Percentiles rank a stretch among this genome's conserved stretches.
Conservation (phyloP, 495 filamentous ascomycete genomes). For the Penicillium cosmopolitanum region DNA sequence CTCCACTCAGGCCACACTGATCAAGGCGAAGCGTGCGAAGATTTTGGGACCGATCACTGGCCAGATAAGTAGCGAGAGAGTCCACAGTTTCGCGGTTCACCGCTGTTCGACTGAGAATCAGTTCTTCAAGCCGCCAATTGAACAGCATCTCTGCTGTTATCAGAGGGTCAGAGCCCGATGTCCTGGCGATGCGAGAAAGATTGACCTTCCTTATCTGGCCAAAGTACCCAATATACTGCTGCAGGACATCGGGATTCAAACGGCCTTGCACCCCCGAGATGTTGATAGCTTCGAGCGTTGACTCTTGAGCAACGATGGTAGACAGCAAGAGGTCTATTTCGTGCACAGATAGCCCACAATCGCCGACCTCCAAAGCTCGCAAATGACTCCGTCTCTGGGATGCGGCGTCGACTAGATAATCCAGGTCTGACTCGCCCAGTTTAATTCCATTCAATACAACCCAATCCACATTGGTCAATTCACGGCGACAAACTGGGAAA, state of each 20-base stretch:
- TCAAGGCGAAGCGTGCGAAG: conserved; percentile 74
- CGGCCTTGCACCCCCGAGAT: conserved; percentile 77
- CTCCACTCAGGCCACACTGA: conserved; percentile 78
- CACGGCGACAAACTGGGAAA: conserved; percentile 72
- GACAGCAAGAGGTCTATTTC: conserved; percentile 50
- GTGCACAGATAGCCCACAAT: conserved; percentile 68
- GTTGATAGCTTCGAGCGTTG: conserved; percentile 75
- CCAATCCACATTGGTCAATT: conserved; percentile 78
- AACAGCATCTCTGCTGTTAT: conserved; percentile 68
- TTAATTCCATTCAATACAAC: conserved; percentile 81
- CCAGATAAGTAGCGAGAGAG: conserved; percentile 66
- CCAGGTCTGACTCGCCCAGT: conserved; percentile 79
- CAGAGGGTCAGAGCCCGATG: conserved; percentile 64
- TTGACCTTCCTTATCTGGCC: conserved; percentile 73
- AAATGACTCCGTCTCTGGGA: conserved; percentile 67
- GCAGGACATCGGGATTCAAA: conserved; percentile 64
- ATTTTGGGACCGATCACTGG: conserved; percentile 62
- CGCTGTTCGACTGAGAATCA: conserved; percentile 67
- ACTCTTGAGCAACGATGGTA: conserved; percentile 59
- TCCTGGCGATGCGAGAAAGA: conserved; percentile 67
- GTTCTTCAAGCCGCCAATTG: conserved; percentile 75
- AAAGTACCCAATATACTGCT: conserved; percentile 66
- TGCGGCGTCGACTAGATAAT: conserved; percentile 70
- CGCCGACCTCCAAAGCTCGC: conserved; percentile 79
- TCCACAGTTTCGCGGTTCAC: conserved; percentile 60